phyloP scores from a whole-genome alignment of 2,329 filamentous ascomycete genomes.

The Curvularia lunata region DNA sequence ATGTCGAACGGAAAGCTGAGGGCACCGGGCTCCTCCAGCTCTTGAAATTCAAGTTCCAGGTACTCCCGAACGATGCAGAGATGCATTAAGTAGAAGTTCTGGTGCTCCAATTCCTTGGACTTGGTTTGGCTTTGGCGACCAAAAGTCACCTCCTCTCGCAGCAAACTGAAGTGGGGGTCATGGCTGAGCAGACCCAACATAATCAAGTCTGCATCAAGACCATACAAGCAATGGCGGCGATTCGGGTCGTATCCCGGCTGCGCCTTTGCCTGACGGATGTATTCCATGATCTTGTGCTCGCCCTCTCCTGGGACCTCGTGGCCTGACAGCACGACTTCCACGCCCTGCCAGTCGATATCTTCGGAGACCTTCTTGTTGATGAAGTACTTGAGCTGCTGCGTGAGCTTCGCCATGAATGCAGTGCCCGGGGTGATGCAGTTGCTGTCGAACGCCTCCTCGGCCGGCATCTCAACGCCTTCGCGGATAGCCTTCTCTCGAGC shows the following conservation, averaged over 20 bases:
- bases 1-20: slow-evolving; percentile 85
- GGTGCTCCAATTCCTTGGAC: slow-evolving; percentile 95
- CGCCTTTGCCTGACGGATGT: slow-evolving; percentile 96
- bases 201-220: slow-evolving; percentile 95
- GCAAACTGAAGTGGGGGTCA: slow-evolving; percentile 95
- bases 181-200: slow-evolving; percentile 98
- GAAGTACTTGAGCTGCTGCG: slow-evolving; percentile 94
- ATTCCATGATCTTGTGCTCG: slow-evolving; percentile 99
- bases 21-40: slow-evolving; percentile 75
- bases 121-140: slow-evolving; percentile 85
- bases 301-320: slow-evolving; percentile 98
- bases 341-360: slow-evolving; percentile 95
- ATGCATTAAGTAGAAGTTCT: slow-evolving; percentile 98
- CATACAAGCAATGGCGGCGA: slow-evolving; percentile 94
- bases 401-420: slow-evolving; percentile 96
- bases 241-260: slow-evolving; percentile 93
- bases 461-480: slow-evolving; percentile 90
- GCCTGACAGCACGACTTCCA: slow-evolving; percentile 93
- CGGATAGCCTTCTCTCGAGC: slow-evolving; percentile 90
- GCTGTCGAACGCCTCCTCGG: slow-evolving; percentile 95
- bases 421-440: slow-evolving; percentile 99
- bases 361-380: slow-evolving; percentile 98
- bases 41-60: slow-evolving; percentile 94
- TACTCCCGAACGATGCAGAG: slow-evolving; percentile 98
- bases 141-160: slow-evolving; percentile 98